Base-by-base conservation (phyloP, 352 stramenopile species). In the Phytophthora sp. region DNA sequence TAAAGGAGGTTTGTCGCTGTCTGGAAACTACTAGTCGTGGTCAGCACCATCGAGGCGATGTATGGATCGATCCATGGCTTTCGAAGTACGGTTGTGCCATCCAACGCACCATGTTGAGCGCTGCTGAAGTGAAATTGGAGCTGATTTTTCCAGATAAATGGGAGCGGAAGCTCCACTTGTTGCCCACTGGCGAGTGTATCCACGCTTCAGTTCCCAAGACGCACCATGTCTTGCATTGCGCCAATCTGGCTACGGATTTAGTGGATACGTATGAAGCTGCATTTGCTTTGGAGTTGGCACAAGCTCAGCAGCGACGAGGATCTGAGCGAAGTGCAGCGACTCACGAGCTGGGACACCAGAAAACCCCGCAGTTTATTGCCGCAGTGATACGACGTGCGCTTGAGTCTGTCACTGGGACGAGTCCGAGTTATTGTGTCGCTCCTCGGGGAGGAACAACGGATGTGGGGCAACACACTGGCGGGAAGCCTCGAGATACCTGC, bases 281-380 rank as follows among this genome's bases (percentile, higher is more conserved):
- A 0, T 63, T 85, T 20, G 15, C 23, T 9, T 21, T 2, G 0
- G 49, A 76, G 44, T 47, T 86, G 23, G 15, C 26, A 1, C 57
- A 75, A 29, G 80, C 73, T 0, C 51, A 75, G 41, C 4, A 21
- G 31, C 38, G 64, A 12, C 80, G 35, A 26, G 69, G 71, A 3
- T 58, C 31, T 1, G 35, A 71, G 16, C 66, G 77, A 36, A 84
- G 63, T 45, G 78, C 78, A 9, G 59, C 42, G 9, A 50, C 9
- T 11, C 62, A 74, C 4, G 39, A 60, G 2, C 46, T 76, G 5
- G 69, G 68, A 1, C 73, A 86, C 39, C 79, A 86, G 45, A 86
- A 82, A 64, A 87, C 75, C 0, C 79, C 79, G n/a, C 63, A 81
- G 31, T 88, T 88, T 29, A 73, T 86, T 18, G 72, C 41, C 0